A percentile compares a stretch with the other conserved stretches of the same genome.
These are phyloP conservation scores for Albugo laibachii DNA, from an alignment of 352 stramenopile species.

Conservation along the genomic window DNA sequence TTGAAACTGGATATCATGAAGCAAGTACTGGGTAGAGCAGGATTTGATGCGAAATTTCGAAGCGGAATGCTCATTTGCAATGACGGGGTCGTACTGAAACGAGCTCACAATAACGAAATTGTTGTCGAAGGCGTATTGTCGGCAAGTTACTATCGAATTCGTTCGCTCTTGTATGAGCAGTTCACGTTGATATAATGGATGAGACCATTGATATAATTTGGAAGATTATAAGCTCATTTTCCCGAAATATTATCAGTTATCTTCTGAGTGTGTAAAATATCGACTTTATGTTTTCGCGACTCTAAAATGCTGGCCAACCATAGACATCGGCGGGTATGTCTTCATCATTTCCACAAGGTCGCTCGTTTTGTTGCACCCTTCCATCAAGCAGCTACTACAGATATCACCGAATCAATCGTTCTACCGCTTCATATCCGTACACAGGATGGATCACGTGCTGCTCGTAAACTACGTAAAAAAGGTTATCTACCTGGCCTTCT, in stretches of 20 bases:
- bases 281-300: not conserved
- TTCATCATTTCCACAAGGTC: not conserved
- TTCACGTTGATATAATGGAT: slow-evolving; percentile 55
- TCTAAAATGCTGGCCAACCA: too few relatives aligned
- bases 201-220: too few relatives aligned
- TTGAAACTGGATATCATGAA: slow-evolving; percentile 83
- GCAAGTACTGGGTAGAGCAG: slow-evolving; percentile 65
- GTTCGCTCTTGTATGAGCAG: slow-evolving; percentile 70
- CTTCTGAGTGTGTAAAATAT: slow-evolving; percentile 1
- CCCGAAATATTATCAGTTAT: not conserved
- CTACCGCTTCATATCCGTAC: slow-evolving; percentile 43
- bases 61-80: slow-evolving; percentile 79
- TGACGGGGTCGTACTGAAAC: slow-evolving; percentile 73
- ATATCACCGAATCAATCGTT: not conserved
- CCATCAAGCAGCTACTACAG: not conserved
- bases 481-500: slow-evolving; percentile 62
- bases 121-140: slow-evolving; percentile 70
- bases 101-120: slow-evolving; percentile 73
- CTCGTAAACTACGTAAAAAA: slow-evolving; percentile 62
- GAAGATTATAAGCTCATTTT: too few relatives aligned
- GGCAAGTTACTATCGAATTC: slow-evolving; percentile 75
- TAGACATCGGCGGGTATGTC: not conserved
- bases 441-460: slow-evolving; percentile 46
- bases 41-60: slow-evolving; percentile 80
- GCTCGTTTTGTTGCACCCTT: too few relatives aligned